A percentile compares a stretch with the other conserved stretches of the same genome.
phyloP scores from a whole-genome alignment of 495 filamentous ascomycete species.

The Chaetomium cochliodes region DNA sequence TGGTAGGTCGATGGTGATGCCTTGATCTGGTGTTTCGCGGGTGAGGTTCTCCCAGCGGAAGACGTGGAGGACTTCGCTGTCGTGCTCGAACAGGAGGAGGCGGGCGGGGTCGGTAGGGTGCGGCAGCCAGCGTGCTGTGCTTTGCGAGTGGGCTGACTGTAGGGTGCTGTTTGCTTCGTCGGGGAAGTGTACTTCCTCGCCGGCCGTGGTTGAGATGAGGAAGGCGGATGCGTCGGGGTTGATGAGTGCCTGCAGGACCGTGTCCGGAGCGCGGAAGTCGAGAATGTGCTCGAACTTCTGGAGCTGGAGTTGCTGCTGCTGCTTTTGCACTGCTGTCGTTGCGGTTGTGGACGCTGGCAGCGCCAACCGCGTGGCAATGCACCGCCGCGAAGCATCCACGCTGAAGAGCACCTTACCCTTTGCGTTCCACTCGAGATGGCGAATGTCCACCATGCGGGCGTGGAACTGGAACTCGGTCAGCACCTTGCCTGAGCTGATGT shows the following conservation, averaged over 20 bases:
- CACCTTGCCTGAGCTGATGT: conserved; percentile 19
- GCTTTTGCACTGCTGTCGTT: conserved; percentile 10
- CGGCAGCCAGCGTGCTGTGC: conserved; percentile 19
- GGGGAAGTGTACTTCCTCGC: conserved; percentile 17
- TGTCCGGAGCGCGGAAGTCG: conserved; percentile 26
- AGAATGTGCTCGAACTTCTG: conserved; percentile 13
- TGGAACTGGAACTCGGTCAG: conserved; percentile 21
- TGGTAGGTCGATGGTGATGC: conserved; percentile 15
- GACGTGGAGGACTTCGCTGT: conserved; percentile 14
- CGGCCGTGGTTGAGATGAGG: conserved; percentile 18
- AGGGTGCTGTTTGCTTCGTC: background rate
- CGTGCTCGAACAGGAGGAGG: conserved; percentile 16
- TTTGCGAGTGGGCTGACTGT: background rate
- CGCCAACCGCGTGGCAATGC: conserved; percentile 23
- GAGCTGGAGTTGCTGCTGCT: conserved; percentile 11
- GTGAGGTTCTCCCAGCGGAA: conserved; percentile 21
- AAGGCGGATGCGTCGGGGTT: conserved; percentile 17
- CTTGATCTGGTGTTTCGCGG: conserved; percentile 4
- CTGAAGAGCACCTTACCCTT: conserved; percentile 27
- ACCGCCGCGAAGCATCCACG: conserved; percentile 25
- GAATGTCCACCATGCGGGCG: conserved; percentile 24
- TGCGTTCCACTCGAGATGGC: conserved; percentile 29
- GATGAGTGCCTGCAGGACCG: conserved; percentile 21
- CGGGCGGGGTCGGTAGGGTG: conserved; percentile 18
- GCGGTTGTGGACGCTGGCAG: conserved; percentile 5